Evolutionary conservation across 306 rosid genomes (phyloP), one percentile per base, ranked within the genome.

Genomic region (Dryas alaskensis): DNA sequence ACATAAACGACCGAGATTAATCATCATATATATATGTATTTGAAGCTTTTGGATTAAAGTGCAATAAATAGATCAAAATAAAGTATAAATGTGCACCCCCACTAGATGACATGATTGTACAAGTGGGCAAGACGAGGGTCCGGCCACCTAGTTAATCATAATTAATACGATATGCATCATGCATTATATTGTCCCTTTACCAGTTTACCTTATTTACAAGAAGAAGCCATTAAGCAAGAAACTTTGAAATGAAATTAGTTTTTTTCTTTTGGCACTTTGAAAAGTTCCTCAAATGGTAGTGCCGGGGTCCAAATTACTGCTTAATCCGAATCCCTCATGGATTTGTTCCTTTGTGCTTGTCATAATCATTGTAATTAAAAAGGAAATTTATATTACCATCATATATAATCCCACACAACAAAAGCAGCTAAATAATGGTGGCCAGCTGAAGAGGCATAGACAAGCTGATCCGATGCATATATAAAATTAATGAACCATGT

Each of bases 281-380:
- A 67, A 67, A 67, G 58, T 67, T 48, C 14, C 45, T 67, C 31
- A 74, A 27, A 12, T 59, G 39, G 52, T 70, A 60, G 78, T 22
- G 80, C 16, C 73, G 81, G 77, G 61, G 70, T 72, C 64, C 81
- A 63, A 73, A 64, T 17, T 55, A 48, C 55, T 57, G 57, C 80
- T 71, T 84, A 60, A 53, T 39, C 71, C 75, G 79, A 70, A 80
- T 78, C 81, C 80, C 67, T 70, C 58, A 22, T 31, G 53, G 69
- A 82, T 84, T 60, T 77, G 60, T 76, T 76, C 73, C 74, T 31
- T 80, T 31, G 82, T 79, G 86, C 67, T 67, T 75, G 89, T 89
- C 87, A 73, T 79, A n/a, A 78, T 86, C 83, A 73, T 48, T 70
- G 37, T 2, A 31, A 31, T 31, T 1, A 31, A 27, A 75, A 46